Base-by-base conservation (phyloP, 495 filamentous ascomycete species). In the Daldinia caldariorum region DNA sequence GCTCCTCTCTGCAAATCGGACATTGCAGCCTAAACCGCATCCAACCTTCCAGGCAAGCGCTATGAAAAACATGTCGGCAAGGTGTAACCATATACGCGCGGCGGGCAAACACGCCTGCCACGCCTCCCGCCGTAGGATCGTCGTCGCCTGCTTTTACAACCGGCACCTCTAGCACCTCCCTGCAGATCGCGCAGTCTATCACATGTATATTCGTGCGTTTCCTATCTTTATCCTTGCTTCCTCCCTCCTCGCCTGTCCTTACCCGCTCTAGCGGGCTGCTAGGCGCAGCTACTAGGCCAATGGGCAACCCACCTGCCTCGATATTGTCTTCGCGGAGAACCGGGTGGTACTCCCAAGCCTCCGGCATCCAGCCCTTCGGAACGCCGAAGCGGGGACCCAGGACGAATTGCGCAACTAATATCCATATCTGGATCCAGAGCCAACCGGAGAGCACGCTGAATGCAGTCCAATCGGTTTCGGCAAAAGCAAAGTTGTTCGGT, bases 61-160 rank as follows among this genome's bases (percentile, higher is more conserved):
- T 96, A 76, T 99, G 95, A 76, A 98, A 99, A 26, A 97, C 94
- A 82, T 99, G 95, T 59, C 93, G 85, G 77, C 95, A 99, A 37
- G 95, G 94, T 58, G 95, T 99, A 26, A 98, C 93, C 95, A 99
- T 99, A 78, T 97, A 97, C 59, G 84, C 80, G 53, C 93, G 85
- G 61, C 94, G 83, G 26, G 90, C 91, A 63, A 97, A 83, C 57
- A 97, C 85, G 22, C 88, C 91, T 1, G 87, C 81, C 41, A 92
- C 85, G 18, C 89, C 88, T 12, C 89, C 88, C 20, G 70, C 82
- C 63, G 73, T 70, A 49, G 78, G 76, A 67, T 79, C 82, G 63
- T 79, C 89, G 73, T 86, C 82, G 5, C 83, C 82, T 16, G 86
- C 84, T 34, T 85, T 83, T 7, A 96, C 82, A 41, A 97, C 89